phyloP scores from a whole-genome alignment of 78 protist genomes.

The Cavenderia fasciculata region DNA sequence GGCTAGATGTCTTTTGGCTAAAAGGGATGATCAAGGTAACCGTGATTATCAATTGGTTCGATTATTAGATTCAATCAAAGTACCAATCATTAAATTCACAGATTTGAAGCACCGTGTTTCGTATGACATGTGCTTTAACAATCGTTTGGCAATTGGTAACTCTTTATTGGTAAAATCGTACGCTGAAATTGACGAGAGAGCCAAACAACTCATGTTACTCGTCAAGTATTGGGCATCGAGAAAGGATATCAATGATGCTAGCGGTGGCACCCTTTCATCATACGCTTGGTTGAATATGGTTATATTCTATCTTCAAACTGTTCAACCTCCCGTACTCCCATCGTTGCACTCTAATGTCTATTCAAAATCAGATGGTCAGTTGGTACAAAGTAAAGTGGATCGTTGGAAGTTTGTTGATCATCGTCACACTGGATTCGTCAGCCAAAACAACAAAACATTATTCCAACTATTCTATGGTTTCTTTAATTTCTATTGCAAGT shows the following conservation, averaged over 20 bases:
- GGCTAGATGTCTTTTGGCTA: too few species aligned
- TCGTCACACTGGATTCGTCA: too few species aligned
- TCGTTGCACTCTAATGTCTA: not conserved
- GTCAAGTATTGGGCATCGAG: not conserved
- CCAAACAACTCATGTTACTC: not conserved
- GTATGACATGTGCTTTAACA: conserved; percentile 3
- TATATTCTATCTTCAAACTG: not conserved
- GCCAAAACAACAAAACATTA: not conserved
- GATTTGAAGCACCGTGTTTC: not conserved
- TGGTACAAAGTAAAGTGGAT: not conserved
- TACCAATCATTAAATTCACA: conserved; percentile 10
- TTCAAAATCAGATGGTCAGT: not conserved
- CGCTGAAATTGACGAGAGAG: not conserved
- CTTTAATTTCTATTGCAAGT: conserved; percentile 7
- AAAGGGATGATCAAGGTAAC: too few species aligned
- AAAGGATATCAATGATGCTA: not conserved
- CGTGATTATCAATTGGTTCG: too few species aligned
- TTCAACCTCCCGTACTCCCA: conserved; percentile 23
- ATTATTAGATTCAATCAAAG: not conserved
- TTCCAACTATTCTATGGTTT: conserved; percentile 6
- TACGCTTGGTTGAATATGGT: not conserved
- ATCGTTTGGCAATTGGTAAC: conserved; percentile 18
- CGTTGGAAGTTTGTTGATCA: too few species aligned
- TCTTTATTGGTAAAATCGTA: not conserved
- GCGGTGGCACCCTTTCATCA: not conserved